phyloP scores from a whole-genome alignment of 441 rosid species.

The Arabidopsis lyrata region DNA sequence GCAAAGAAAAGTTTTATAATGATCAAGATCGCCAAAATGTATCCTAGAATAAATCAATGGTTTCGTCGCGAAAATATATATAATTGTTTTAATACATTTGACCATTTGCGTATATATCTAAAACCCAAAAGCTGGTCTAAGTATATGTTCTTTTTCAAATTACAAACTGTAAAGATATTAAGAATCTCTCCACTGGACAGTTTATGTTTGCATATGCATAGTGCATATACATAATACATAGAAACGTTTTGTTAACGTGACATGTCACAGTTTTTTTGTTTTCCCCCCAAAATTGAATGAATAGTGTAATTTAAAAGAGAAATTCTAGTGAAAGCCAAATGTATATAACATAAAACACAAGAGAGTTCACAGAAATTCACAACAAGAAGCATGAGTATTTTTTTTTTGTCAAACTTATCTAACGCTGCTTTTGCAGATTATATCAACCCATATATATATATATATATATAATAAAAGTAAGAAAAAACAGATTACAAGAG shows the following conservation, averaged over 20 bases:
- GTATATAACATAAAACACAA: not conserved
- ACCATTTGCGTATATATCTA: not conserved
- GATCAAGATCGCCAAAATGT: slow-evolving; percentile 24
- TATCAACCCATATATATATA: too few relatives aligned
- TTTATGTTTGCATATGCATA: not conserved
- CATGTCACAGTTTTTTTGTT: not conserved
- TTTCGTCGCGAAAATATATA: not conserved
- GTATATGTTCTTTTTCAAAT: not conserved
- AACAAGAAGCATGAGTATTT: not conserved
- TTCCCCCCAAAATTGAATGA: too few relatives aligned
- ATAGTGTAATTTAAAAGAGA: too few relatives aligned
- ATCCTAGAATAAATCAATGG: slow-evolving; percentile 25
- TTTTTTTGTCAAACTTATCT: not conserved
- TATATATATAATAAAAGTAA: too few relatives aligned
- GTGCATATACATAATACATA: not conserved
- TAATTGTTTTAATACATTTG: not conserved
- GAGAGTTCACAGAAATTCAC: not conserved
- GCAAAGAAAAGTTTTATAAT: slow-evolving; percentile 28
- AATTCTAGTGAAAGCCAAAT: not conserved
- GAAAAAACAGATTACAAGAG: not conserved
- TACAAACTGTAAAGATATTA: slow-evolving; percentile 40
- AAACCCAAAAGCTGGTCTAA: slow-evolving; percentile 7
- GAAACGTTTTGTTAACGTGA: slow-evolving; percentile 11
- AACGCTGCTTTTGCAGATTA: not conserved
- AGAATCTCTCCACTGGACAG: slow-evolving; percentile 16